These are phyloP conservation scores for Leptographium lundbergii DNA, from an alignment of 2,329 filamentous ascomycete species.

Conservation along the genomic window DNA sequence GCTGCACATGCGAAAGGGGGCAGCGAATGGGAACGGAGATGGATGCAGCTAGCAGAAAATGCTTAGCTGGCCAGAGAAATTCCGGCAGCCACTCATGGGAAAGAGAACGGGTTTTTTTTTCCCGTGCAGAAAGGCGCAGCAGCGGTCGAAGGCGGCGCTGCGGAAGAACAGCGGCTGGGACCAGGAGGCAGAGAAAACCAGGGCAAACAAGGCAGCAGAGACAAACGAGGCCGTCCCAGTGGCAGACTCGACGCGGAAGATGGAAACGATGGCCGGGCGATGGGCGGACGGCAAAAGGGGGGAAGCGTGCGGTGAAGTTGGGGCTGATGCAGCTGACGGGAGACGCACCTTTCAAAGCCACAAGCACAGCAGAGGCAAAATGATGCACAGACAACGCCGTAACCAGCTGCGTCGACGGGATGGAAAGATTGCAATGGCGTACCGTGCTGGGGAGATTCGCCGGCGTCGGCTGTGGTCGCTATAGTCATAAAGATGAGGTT, in stretches of 20 bases:
- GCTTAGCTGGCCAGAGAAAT: neutral
- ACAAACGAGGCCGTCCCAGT: neutral
- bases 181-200: neutral
- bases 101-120: neutral
- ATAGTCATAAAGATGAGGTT: conserved; percentile 1
- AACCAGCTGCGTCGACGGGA: neutral
- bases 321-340: neutral
- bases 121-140: neutral
- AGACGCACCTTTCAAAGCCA: neutral
- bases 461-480: conserved; percentile 4
- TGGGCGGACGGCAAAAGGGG: neutral
- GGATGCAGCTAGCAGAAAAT: neutral
- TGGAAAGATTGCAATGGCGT: neutral
- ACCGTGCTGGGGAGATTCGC: neutral
- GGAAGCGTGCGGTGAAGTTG: neutral
- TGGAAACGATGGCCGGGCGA: neutral
- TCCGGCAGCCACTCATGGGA: neutral
- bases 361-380: neutral
- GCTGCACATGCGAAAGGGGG: neutral
- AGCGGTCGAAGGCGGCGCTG: neutral
- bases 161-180: neutral
- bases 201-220: neutral
- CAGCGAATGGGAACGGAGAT: neutral
- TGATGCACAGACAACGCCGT: neutral
- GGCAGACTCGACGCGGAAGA: neutral